These are phyloP conservation scores for Globisporangium solare DNA, from an alignment of 352 stramenopile genomes.

Conservation along the genomic window DNA sequence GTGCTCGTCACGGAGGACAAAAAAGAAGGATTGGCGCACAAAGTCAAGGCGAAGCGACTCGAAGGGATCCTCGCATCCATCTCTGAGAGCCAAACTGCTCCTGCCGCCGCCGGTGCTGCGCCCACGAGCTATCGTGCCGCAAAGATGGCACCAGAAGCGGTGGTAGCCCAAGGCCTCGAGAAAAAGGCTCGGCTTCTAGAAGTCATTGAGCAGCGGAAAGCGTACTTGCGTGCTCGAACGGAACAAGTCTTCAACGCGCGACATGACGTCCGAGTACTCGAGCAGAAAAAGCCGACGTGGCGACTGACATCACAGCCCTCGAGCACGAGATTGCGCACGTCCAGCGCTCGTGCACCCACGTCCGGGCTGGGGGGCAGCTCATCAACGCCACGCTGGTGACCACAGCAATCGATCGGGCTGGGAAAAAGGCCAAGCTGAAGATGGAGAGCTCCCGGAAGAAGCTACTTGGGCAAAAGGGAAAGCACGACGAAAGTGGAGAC, in stretches of 20 bases:
- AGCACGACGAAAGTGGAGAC: constrained; percentile 3
- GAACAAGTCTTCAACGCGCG: constrained; percentile 65
- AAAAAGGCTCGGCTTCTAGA: constrained; percentile 14
- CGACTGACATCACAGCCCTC: constrained; percentile 20
- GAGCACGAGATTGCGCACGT: constrained; percentile 37
- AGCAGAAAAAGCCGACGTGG: constrained; percentile 23
- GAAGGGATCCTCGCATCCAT: constrained; percentile 18
- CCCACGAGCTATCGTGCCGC: neutral
- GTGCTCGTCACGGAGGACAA: constrained; percentile 38
- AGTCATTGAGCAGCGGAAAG: constrained; percentile 26
- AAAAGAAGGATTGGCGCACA: constrained; percentile 47
- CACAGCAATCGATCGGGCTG: constrained; percentile 41
- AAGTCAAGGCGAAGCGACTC: constrained; percentile 46
- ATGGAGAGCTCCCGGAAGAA: constrained; percentile 19
- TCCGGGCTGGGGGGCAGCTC: constrained; percentile 58
- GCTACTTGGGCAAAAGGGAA: constrained; percentile 8
- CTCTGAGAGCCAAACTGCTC: neutral
- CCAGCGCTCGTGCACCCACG: constrained; percentile 58
- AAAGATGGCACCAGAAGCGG: neutral
- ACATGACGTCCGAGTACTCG: constrained; percentile 28
- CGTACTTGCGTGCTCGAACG: constrained; percentile 32
- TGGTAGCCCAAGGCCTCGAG: constrained; percentile 7
- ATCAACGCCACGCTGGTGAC: constrained; percentile 47
- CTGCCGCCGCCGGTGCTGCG: neutral
- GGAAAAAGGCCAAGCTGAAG: constrained; percentile 28